Conservation (phyloP, 371 early-diverging fungal genomes). For the Mucor racemosus region DNA sequence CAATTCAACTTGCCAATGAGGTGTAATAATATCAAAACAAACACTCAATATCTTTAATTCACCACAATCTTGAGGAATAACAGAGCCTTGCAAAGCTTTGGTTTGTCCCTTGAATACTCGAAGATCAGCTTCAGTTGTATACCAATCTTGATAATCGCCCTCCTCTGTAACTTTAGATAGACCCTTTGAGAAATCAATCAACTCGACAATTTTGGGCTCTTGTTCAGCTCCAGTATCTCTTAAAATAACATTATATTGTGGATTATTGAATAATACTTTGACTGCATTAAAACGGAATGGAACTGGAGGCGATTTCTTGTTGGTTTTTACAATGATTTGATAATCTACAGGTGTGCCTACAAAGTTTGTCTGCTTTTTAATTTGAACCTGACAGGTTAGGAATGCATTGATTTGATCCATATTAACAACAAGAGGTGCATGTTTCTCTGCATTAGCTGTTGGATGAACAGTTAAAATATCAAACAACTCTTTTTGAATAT, state of each 20-base stretch:
- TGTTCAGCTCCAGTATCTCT: constrained; percentile 25
- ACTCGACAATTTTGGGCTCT: constrained; percentile 14
- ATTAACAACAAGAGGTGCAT: constrained; percentile 51
- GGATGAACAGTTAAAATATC: constrained; percentile 28
- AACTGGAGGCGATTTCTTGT: constrained; percentile 41
- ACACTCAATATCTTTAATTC: constrained; percentile 61
- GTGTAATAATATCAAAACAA: constrained; percentile 45
- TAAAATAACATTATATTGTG: constrained; percentile 41
- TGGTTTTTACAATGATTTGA: constrained; percentile 40
- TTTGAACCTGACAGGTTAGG: constrained; percentile 54
- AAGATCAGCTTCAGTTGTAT: constrained; percentile 43
- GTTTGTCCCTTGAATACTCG: constrained; percentile 56
- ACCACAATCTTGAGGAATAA: constrained; percentile 62
- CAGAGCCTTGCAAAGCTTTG: constrained; percentile 66
- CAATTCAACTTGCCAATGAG: constrained; percentile 49
- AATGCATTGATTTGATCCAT: constrained; percentile 80
- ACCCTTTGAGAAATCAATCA: constrained; percentile 31
- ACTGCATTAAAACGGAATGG: constrained; percentile 51
- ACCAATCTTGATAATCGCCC: constrained; percentile 37
- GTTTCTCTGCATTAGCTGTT: constrained; percentile 14
- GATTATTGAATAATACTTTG: constrained; percentile 63
- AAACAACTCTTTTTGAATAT: constrained; percentile 54
- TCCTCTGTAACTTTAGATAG: constrained; percentile 21
- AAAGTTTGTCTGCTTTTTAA: constrained; percentile 40
- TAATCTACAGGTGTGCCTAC: constrained; percentile 41